phyloP scores from a whole-genome alignment of 345 rosid species.

The Citrus trifoliata region DNA sequence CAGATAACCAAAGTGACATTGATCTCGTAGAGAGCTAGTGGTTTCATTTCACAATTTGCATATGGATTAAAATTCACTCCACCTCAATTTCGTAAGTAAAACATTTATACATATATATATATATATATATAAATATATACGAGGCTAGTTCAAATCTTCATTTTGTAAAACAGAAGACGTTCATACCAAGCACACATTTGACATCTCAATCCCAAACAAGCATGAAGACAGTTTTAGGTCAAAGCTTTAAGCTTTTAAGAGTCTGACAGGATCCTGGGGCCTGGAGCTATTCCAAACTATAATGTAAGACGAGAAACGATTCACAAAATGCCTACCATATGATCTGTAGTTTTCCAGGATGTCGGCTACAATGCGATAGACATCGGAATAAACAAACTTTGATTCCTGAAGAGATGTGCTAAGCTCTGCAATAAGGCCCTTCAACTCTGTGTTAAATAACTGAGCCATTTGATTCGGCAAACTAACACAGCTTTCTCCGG shows the following conservation, averaged over 20 bases:
- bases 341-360: constrained; percentile 44
- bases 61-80: too few relatives aligned
- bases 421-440: constrained; percentile 40
- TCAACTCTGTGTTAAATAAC: constrained; percentile 44
- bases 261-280: not conserved
- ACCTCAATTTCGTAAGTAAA: too few relatives aligned
- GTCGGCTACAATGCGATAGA: constrained; percentile 49
- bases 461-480: constrained; percentile 63
- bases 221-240: too few relatives aligned
- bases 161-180: too few relatives aligned
- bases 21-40: too few relatives aligned
- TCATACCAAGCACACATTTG: too few relatives aligned
- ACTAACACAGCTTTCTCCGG: constrained; percentile 45
- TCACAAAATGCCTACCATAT: constrained; percentile 38
- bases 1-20: too few relatives aligned
- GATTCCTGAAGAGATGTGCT: constrained; percentile 40
- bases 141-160: not conserved
- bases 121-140: too few relatives aligned
- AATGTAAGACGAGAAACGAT: not conserved
- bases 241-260: too few relatives aligned
- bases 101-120: too few relatives aligned
- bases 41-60: too few relatives aligned
- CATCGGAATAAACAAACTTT: constrained; percentile 49
- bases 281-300: not conserved
- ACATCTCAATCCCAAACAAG: too few relatives aligned